Conservation (phyloP, 805 yeast genomes). For the Dipodascus geniculatus region DNA sequence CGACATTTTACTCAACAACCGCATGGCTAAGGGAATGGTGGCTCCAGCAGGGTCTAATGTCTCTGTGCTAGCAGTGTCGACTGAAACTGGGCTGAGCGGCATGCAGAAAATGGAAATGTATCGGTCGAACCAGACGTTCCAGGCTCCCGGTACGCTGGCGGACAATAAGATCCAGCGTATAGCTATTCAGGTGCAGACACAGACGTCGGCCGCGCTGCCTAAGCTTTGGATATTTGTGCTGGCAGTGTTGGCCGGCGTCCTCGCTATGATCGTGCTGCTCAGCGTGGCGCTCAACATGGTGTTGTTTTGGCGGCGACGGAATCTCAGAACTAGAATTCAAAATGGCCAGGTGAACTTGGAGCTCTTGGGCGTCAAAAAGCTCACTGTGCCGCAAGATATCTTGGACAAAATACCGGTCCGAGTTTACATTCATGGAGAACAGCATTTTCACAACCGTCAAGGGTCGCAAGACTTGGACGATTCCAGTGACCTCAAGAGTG, state of each 20-base stretch:
- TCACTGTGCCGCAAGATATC: constrained; percentile 7
- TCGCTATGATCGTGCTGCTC: constrained; percentile 1
- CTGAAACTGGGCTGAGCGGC: neutral
- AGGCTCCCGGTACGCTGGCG: neutral
- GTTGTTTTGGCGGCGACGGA: constrained; percentile 5
- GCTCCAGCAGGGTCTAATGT: neutral
- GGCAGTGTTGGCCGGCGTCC: constrained; percentile 7
- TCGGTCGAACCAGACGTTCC: neutral
- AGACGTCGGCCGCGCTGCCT: neutral
- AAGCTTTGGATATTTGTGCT: constrained; percentile 7
- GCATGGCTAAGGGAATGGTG: neutral
- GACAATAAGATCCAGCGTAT: neutral
- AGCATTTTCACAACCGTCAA: neutral
- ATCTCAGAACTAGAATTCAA: constrained; percentile 2
- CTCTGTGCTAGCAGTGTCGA: neutral
- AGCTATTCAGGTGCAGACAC: neutral
- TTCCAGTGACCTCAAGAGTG: neutral
- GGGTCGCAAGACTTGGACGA: neutral
- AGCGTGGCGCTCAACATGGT: constrained; percentile 4
- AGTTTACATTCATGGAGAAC: neutral
- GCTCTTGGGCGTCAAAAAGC: constrained; percentile 5
- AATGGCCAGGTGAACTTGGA: constrained; percentile 8
- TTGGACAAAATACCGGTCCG: constrained; percentile 4
- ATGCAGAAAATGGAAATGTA: neutral
- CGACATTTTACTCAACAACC: neutral